A percentile compares a stretch with the other conserved stretches of the same genome.
Conservation (phyloP, 1,139 yeast genomes). For the Lodderomyces oxycetoniae region DNA sequence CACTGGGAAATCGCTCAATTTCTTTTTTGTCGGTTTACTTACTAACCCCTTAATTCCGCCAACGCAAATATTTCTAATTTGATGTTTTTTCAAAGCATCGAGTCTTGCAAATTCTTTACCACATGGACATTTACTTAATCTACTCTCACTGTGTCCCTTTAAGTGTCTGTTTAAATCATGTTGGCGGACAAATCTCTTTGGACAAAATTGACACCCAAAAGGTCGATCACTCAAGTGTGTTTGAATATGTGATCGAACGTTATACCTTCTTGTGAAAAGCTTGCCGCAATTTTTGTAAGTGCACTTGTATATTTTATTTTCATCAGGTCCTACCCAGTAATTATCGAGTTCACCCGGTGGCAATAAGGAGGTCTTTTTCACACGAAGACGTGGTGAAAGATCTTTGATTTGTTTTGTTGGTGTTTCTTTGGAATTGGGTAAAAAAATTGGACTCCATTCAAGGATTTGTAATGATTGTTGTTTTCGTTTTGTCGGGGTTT, state of each 20-base stretch:
- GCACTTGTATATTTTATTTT: slow-evolving; percentile 65
- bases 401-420: slow-evolving; percentile 36
- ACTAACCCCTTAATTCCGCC: slow-evolving; percentile 48
- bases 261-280: slow-evolving; percentile 81
- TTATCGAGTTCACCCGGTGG: slow-evolving; percentile 90
- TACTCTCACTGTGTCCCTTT: slow-evolving; percentile 78
- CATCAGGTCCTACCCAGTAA: slow-evolving; percentile 78
- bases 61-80: slow-evolving; percentile 69
- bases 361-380: slow-evolving; percentile 63
- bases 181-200: slow-evolving; percentile 76
- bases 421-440: slow-evolving; percentile 39
- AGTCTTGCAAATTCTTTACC: slow-evolving; percentile 88
- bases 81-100: slow-evolving; percentile 83
- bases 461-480: slow-evolving; percentile 13
- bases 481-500: slow-evolving; percentile 24
- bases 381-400: slow-evolving; percentile 39
- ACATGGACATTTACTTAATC: slow-evolving; percentile 72
- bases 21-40: slow-evolving; percentile 26
- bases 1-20: neutral
- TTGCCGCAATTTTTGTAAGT: slow-evolving; percentile 77
- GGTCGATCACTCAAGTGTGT: slow-evolving; percentile 96
- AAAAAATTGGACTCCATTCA: slow-evolving; percentile 55
- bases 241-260: slow-evolving; percentile 94
- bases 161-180: slow-evolving; percentile 91
- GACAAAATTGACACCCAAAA: slow-evolving; percentile 56